Conservation (phyloP, 331 rosid species). For the Phaseolus coccineus region DNA sequence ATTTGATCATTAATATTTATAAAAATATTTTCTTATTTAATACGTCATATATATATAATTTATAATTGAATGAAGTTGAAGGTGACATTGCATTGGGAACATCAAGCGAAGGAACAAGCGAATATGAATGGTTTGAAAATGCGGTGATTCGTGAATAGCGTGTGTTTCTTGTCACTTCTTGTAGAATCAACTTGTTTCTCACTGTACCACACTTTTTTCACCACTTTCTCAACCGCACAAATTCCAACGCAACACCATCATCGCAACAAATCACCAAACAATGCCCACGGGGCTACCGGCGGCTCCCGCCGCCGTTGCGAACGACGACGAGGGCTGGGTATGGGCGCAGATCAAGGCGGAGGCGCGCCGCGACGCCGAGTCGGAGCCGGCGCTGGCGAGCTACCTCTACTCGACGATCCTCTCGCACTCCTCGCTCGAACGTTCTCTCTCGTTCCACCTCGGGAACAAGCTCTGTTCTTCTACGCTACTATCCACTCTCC, state of each 20-base stretch:
- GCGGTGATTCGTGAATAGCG: neutral
- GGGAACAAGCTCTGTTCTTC: slow-evolving; percentile 97
- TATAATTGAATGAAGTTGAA: too few relatives aligned
- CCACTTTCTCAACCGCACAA: neutral
- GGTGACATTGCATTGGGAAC: too few relatives aligned
- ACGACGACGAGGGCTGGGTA: slow-evolving; percentile 67
- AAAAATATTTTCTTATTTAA: too few relatives aligned
- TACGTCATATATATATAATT: too few relatives aligned
- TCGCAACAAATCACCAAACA: neutral
- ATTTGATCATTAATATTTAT: too few relatives aligned
- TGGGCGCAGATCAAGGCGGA: slow-evolving; percentile 86
- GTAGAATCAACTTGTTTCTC: neutral
- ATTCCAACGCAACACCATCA: too few relatives aligned
- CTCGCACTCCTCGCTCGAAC: slow-evolving; percentile 79
- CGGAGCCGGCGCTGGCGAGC: slow-evolving; percentile 95
- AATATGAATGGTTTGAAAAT: neutral
- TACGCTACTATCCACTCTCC: slow-evolving; percentile 91
- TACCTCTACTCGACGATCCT: slow-evolving; percentile 94
- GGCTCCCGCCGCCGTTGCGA: slow-evolving; percentile 8
- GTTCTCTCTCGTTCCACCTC: slow-evolving; percentile 85
- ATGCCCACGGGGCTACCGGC: slow-evolving; percentile 70
- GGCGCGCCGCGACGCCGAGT: slow-evolving; percentile 88
- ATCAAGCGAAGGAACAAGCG: neutral
- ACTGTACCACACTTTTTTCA: neutral
- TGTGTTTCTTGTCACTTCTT: neutral